Evolutionary conservation across 208 protist species (phyloP), one percentile per base, ranked within the genome.

Genomic region (Zelonia costaricensis): DNA sequence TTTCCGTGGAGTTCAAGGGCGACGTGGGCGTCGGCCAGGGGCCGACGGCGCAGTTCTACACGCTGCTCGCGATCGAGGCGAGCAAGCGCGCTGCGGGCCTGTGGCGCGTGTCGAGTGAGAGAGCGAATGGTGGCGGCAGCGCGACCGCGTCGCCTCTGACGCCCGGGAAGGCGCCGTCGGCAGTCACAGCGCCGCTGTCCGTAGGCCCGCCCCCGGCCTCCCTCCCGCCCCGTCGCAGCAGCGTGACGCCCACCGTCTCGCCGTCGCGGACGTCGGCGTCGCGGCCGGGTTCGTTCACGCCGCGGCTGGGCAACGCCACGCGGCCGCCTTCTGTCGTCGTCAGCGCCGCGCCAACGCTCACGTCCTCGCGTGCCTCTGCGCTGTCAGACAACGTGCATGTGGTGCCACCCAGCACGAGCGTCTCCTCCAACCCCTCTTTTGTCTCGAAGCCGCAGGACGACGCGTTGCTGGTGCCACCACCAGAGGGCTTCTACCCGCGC

Each of bases 11-110:
- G 60, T 97, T 95, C 68, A 74, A 85, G 23, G 92, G 90, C 8
- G 92, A 97, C 47, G 78, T 93, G 33, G 93, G 91, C 13, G 82
- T 92, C 16, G 93, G 93, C 0, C 83, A 92, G 35, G 93, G 93
- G 20, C 93, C 93, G 15, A 97, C 91, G 1, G 80, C 90, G 55
- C 85, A 96, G 67, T 97, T 96, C 58, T 97, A 92, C 64, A 93
- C 88, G 13, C 69, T 90, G 22, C 58, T 96, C 35, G 83, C 87
- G 0, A 30, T 73, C 15, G 75, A 94, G 61, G 49, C 84, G n/a
- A 79, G 75, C 59, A 73, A 62, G 36, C 57, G 58, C 23, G 12
- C 42, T 0, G 47, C 86, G 3, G 13, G 52, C 31, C 65, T 97
- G 28, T 97, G 92, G 90, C 72, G 76, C 40, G 12, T 45, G 2